Base-by-base conservation (phyloP, 257 asterid genomes). In the Coffea canephora region DNA sequence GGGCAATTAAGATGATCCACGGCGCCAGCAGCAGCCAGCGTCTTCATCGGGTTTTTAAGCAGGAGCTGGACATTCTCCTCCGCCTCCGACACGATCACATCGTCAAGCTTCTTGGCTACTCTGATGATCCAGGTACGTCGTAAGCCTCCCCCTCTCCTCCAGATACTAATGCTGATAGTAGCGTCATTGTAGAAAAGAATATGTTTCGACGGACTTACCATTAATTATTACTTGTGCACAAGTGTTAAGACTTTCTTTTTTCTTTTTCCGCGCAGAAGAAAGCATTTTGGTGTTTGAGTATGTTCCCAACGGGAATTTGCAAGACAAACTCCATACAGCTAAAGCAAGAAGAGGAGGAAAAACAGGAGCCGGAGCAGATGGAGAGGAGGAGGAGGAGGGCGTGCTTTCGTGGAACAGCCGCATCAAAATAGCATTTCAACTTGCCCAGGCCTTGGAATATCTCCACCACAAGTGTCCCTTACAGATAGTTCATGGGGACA, bases 401-500 rank as follows among this genome's bases (percentile, higher is more conserved):
- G 62, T 52, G 15, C 86, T 93, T 39, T 78, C 90, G 3, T 93
- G 97, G 97, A 79, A 71, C 70, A 85, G 73, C 71, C 89, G 97
- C 27, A 81, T 86, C 87, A 71, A 73, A 16, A 87, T 91, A 43
- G 97, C 97, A 21, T 89, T 73, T 84, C 97, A 93, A 74, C 78
- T 93, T 7, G 95, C 95, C 4, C 83, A 83, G 80, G 90, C 97
- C 61, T 55, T 93, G 12, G 86, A 88, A 10, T 91, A 91, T 55
- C 92, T 93, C 72, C 97, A 93, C 81, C 88, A 88, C 0, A 79
- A 73, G 25, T 86, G 91, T 75, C n/a, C 79, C 11, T 77, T 87
- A 13, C 95, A 89, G 74, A 83, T 93, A 78, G 86, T 90, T 79
- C 98, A 93, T 41, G 92, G 93, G 5, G 98, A 93, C 81, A 85